Conservation (phyloP, 805 yeast genomes). For the Priceomyces carsonii region DNA sequence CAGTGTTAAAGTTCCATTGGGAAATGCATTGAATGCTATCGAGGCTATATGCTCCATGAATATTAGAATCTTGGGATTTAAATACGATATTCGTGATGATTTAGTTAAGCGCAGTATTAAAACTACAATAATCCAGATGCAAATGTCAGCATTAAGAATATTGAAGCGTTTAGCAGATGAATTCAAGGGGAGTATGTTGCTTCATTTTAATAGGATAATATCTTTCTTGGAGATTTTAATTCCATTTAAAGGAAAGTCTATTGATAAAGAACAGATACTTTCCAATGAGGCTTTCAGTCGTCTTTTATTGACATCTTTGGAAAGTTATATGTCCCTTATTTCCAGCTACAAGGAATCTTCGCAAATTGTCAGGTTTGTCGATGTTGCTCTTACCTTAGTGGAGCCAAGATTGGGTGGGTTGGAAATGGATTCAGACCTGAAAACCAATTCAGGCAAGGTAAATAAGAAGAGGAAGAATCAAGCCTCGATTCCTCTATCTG, state of each 20-base stretch:
- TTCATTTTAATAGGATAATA: slow-evolving; percentile 52
- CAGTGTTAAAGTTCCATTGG: slow-evolving; percentile 63
- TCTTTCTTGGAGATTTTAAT: slow-evolving; percentile 57
- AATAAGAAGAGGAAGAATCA: slow-evolving; percentile 43
- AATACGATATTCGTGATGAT: slow-evolving; percentile 59
- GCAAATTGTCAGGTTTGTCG: slow-evolving; percentile 56
- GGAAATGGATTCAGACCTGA: slow-evolving; percentile 11
- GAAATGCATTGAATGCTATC: slow-evolving; percentile 49
- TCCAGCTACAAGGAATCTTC: slow-evolving; percentile 50
- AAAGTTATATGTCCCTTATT: slow-evolving; percentile 31
- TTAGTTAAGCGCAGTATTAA: slow-evolving; percentile 46
- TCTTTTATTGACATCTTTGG: slow-evolving; percentile 30
- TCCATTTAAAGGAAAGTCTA: slow-evolving; percentile 47
- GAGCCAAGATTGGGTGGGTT: slow-evolving; percentile 32
- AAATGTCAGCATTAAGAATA: slow-evolving; percentile 45
- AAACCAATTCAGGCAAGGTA: slow-evolving; percentile 25
- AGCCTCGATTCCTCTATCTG: slow-evolving; percentile 57
- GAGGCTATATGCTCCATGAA: slow-evolving; percentile 60
- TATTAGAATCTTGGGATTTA: slow-evolving; percentile 53
- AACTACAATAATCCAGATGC: slow-evolving; percentile 45
- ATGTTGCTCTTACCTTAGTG: slow-evolving; percentile 47
- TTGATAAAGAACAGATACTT: slow-evolving; percentile 32
- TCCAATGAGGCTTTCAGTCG: slow-evolving; percentile 42
- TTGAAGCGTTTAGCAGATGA: slow-evolving; percentile 34
- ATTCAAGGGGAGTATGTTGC: slow-evolving; percentile 41